Base-by-base conservation (phyloP, 1,139 yeast genomes). In the Debaryomyces psychrophilus region DNA sequence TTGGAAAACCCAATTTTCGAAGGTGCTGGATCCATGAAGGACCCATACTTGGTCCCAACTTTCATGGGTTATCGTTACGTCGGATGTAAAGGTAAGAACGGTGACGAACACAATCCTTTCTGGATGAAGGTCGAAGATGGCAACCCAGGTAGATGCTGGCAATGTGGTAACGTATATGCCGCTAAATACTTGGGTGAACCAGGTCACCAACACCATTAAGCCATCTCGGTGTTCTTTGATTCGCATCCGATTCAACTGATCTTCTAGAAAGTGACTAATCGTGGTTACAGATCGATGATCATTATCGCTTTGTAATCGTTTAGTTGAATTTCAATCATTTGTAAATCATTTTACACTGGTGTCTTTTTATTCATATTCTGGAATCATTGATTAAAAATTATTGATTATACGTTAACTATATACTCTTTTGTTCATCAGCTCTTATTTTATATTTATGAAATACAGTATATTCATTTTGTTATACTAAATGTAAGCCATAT, bases 101-200 rank as follows among this genome's bases (percentile, higher is more conserved):
- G 95, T 64, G 97, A 90, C 58, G 81, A 89, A 51, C 98, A 92
- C 76, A 84, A 82, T 61, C 83, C 90, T 58, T 83, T 84, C 84
- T 93, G 99, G 98, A 81, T 93, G 77, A 86, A 85, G 74, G 96
- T 96, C 61, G 87, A 92, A 59, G 82, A 79, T 57, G 89, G 82
- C 47, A 77, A 87, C 73, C 85, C 85, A 56, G 89, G 89, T 58
- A 90, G 99, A 83, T 95, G 98, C 79, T 90, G 97, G 96, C 97
- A 92, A 71, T 93, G 98, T 73, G 99, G 99, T 71, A 86, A 92
- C 59, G 96, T 90, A 59, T 92, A 87, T 81, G 84, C 87, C 64
- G 76, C 93, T 61, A 89, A 90, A 76, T 87, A 85, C 76, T 82
- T 92, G 64, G 97, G 97, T 69, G 89, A 85, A 60, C 87, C 87